Percentiles rank a stretch among this genome's conserved stretches.
phyloP scores from a whole-genome alignment of 352 stramenopile genomes.

The Phytophthora cryptogea region DNA sequence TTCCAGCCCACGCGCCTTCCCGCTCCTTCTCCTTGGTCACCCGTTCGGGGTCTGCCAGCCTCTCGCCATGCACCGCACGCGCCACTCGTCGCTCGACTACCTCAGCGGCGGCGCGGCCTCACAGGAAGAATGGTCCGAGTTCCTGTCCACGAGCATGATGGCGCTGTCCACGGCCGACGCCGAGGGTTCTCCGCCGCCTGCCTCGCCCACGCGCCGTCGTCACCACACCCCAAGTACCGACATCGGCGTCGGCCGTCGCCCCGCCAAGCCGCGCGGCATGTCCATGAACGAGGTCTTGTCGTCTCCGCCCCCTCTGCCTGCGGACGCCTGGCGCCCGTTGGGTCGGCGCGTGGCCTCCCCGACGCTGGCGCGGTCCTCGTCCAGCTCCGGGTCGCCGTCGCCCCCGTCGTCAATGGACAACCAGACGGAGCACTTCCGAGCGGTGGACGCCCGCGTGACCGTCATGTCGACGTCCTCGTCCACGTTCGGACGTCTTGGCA shows the following conservation, averaged over 20 bases:
- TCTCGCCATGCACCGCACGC: slow-evolving; percentile 51
- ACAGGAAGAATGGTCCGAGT: slow-evolving; percentile 64
- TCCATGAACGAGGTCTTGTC: slow-evolving; percentile 48
- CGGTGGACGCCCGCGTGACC: slow-evolving; percentile 17
- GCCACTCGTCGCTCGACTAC: slow-evolving; percentile 68
- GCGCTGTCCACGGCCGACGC: slow-evolving; percentile 49
- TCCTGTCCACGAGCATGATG: slow-evolving; percentile 69
- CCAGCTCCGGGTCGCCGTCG: slow-evolving; percentile 26
- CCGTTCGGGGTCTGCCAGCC: slow-evolving; percentile 20
- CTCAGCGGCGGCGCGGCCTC: slow-evolving; percentile 33
- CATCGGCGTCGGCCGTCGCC: not conserved
- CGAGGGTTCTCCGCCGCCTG: slow-evolving; percentile 12
- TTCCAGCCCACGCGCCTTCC: slow-evolving; percentile 1
- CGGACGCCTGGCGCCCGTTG: slow-evolving; percentile 52
- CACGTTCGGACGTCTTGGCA: slow-evolving; percentile 37
- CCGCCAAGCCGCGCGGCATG: slow-evolving; percentile 42
- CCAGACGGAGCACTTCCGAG: slow-evolving; percentile 26
- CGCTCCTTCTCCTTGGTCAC: slow-evolving; percentile 13
- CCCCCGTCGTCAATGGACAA: slow-evolving; percentile 29
- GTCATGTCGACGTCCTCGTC: slow-evolving; percentile 22
- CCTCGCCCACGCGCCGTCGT: slow-evolving; percentile 19
- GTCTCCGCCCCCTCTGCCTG: slow-evolving; percentile 23
- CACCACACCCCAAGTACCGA: slow-evolving; percentile 8
- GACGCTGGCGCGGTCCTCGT: slow-evolving; percentile 23
- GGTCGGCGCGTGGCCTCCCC: slow-evolving; percentile 47